Evolutionary conservation across 805 yeast species (phyloP).

Genomic region (Candida caryicola): DNA sequence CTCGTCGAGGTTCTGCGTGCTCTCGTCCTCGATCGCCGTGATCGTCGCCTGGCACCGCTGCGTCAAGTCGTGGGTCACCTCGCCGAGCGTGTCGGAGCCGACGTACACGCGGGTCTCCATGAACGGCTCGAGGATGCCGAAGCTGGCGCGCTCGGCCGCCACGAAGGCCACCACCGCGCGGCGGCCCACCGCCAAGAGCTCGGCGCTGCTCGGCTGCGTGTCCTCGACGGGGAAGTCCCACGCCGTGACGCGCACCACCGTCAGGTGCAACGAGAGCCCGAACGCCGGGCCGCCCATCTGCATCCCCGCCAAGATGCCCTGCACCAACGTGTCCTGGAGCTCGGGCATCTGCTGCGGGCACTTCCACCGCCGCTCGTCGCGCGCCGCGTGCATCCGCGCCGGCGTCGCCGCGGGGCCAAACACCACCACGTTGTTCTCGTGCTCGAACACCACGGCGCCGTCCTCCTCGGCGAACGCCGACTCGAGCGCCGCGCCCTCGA

Average conservation of each 20-base stretch:
- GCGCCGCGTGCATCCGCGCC: constrained; percentile 17
- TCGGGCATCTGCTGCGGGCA: constrained; percentile 44
- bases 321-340: constrained; percentile 50
- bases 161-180: constrained; percentile 31
- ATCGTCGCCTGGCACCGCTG: constrained; percentile 76
- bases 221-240: constrained; percentile 58
- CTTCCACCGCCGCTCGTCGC: constrained; percentile 48
- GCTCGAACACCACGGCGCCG: constrained; percentile 37
- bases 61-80: constrained; percentile 79
- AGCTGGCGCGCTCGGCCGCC: constrained; percentile 21
- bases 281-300: constrained; percentile 67
- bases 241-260: constrained; percentile 49
- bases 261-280: constrained; percentile 56
- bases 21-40: constrained; percentile 65
- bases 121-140: constrained; percentile 77
- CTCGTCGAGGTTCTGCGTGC: constrained; percentile 32
- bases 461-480: constrained; percentile 36
- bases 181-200: constrained; percentile 43
- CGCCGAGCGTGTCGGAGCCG: constrained; percentile 71
- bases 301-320: constrained; percentile 59
- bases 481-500: constrained; percentile 37
- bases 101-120: constrained; percentile 74
- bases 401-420: constrained; percentile 34
- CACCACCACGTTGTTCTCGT: constrained; percentile 48
- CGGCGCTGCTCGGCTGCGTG: constrained; percentile 23